These are phyloP conservation scores for Tolypocladium endophyticum DNA, from an alignment of 2,329 filamentous ascomycete species.

Conservation along the genomic window DNA sequence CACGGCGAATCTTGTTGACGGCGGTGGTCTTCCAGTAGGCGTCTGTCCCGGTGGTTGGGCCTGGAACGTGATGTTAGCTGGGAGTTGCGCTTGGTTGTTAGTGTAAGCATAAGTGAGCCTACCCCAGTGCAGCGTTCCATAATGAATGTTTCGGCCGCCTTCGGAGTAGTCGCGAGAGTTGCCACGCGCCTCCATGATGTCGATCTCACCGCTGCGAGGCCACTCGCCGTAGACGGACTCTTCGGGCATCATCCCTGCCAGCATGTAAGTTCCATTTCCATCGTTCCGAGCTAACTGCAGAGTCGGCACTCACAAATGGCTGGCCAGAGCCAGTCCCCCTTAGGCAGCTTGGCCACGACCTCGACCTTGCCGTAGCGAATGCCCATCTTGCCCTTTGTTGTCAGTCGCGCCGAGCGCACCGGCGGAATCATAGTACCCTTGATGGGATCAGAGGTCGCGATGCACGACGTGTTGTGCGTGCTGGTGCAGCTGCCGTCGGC, in stretches of 20 bases:
- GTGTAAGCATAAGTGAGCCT: slow-evolving; percentile 1
- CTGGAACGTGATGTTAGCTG: slow-evolving; percentile 1
- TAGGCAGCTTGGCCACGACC: slow-evolving; percentile 40
- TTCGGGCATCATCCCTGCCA: slow-evolving; percentile 36
- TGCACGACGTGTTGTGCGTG: slow-evolving; percentile 20
- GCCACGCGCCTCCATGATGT: slow-evolving; percentile 39
- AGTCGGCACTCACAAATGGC: slow-evolving; percentile 22
- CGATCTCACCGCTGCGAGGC: slow-evolving; percentile 42
- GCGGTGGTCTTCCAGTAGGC: slow-evolving; percentile 23
- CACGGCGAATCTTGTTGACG: slow-evolving; percentile 20
- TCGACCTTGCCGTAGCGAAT: slow-evolving; percentile 28
- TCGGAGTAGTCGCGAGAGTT: slow-evolving; percentile 21
- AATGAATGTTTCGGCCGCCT: slow-evolving; percentile 32
- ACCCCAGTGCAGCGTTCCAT: slow-evolving; percentile 38
- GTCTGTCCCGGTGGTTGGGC: slow-evolving; percentile 15
- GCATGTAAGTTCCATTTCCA: not conserved
- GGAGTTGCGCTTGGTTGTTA: not conserved
- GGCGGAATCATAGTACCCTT: slow-evolving; percentile 36
- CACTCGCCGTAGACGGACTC: slow-evolving; percentile 35
- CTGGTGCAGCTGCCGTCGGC: slow-evolving; percentile 30
- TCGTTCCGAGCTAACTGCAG: not conserved
- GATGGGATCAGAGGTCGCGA: slow-evolving; percentile 29
- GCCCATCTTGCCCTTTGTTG: slow-evolving; percentile 17
- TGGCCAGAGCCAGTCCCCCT: slow-evolving; percentile 45
- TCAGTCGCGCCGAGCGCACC: slow-evolving; percentile 36